Base-by-base conservation (phyloP, 768 basidiomycete species). In the Termitomyces sp. region DNA sequence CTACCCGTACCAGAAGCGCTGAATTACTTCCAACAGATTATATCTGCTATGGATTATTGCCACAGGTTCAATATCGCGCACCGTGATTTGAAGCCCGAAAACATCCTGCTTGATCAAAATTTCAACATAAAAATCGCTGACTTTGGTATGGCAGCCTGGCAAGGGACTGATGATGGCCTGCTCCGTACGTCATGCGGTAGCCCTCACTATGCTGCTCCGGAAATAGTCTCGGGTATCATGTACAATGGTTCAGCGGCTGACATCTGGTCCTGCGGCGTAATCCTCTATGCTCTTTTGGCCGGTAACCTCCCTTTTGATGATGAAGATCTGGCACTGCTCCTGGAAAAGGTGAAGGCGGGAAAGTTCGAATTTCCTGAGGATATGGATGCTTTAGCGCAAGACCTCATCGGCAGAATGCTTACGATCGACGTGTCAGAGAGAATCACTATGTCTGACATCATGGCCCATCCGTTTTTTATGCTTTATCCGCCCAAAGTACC, bases 111-210 rank as follows among this genome's bases (percentile, higher is more conserved):
- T 51, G 91, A 93, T 75, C 77, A 82, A 41, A 76, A 91, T 66
- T 83, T 81, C 63, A 94, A 93, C 65, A 87, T 98, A 82, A 98
- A 96, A 70, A 87, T 98, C 36, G 94, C 92, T 2, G 95, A 98
- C 74, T 95, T 97, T 69, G 95, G 95, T n/a, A 95, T 97, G 91
- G 94, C 95, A 4, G 90, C 91, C 36, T 95, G 91, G 88, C 91
- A 94, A 72, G 82, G 83, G 61, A 79, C 80, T 40, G 63, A 71
- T 10, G 75, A 73, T 52, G 78, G 74, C 13, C 77, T 80, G 43
- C 79, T 97, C 52, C 82, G 82, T 66, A 97, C 95, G 0, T 89
- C 90, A 26, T 97, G 95, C 64, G 95, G 95, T 33, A 93, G 91
- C 64, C 95, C 95, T 57, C 95, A 97, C 71, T 97, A 98, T 60